Percentiles rank a stretch among this genome's conserved stretches.
phyloP scores from a whole-genome alignment of 768 basidiomycete genomes.

The Tremella yokohamensis region DNA sequence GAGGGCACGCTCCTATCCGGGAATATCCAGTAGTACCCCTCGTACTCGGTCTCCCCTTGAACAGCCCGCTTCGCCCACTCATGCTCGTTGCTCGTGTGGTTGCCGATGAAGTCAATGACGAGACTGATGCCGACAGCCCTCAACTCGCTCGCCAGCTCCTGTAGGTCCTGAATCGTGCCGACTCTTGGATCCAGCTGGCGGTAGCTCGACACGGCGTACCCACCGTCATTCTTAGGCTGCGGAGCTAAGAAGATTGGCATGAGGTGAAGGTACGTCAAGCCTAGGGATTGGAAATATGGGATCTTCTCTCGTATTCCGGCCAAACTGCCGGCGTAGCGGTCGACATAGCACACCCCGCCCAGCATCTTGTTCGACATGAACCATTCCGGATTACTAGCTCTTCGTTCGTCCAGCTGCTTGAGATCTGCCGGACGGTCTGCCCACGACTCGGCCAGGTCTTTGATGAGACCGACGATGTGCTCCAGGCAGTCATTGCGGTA shows the following conservation, averaged over 20 bases:
- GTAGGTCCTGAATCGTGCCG: conserved; percentile 4
- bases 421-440: conserved; percentile 3
- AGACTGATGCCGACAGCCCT: conserved; percentile 7
- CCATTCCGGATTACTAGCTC: conserved; percentile 7
- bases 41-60: conserved; percentile 5
- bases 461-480: conserved; percentile 7
- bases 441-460: conserved; percentile 9
- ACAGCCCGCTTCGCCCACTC: conserved; percentile 12
- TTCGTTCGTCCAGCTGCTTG: background rate
- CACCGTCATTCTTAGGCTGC: conserved; percentile 12
- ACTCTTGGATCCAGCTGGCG: conserved; percentile 7
- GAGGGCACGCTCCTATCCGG: conserved; percentile 9
- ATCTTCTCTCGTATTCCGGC: conserved; percentile 8
- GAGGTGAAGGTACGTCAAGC: conserved; percentile 14
- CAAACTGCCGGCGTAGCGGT: conserved; percentile 9
- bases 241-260: conserved; percentile 10
- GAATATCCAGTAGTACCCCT: conserved; percentile 17
- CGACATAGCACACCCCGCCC: conserved; percentile 16
- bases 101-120: conserved; percentile 13
- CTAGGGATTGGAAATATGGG: conserved; percentile 11
- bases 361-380: conserved; percentile 14
- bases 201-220: conserved; percentile 14
- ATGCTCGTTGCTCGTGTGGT: conserved; percentile 14
- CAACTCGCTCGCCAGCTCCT: conserved; percentile 5
- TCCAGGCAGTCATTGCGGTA: conserved; percentile 10